phyloP scores from a whole-genome alignment of 2,329 filamentous ascomycete genomes.

The Beauveria varroae region DNA sequence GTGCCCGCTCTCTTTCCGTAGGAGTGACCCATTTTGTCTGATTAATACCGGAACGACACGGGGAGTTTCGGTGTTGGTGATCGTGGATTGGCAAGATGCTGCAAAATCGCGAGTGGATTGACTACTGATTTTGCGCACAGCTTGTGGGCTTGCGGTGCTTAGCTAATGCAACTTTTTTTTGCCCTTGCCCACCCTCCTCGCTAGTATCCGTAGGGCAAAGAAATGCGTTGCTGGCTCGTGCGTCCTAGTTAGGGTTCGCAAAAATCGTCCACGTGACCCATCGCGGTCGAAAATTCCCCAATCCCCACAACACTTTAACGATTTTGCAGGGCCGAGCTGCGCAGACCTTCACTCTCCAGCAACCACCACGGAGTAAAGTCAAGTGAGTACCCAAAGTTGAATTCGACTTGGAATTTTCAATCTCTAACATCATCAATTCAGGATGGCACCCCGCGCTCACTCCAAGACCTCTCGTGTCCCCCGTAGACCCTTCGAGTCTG shows the following conservation, averaged over 20 bases:
- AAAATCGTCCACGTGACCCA: constrained; percentile 21
- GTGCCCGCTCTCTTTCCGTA: constrained; percentile 82
- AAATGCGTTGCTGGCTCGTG: constrained; percentile 13
- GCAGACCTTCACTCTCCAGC: constrained; percentile 18
- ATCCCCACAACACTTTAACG: constrained; percentile 25
- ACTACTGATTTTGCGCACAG: constrained; percentile 31
- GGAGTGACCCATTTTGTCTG: constrained; percentile 74
- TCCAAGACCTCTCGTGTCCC: constrained; percentile 99
- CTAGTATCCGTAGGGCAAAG: constrained; percentile 25
- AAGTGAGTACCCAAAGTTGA: constrained; percentile 26
- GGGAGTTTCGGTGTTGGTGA: constrained; percentile 30
- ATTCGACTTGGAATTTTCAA: constrained; percentile 9
- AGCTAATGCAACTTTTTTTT: constrained; percentile 30
- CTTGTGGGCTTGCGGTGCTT: constrained; percentile 30
- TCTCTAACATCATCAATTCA: constrained; percentile 23
- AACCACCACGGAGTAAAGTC: constrained; percentile 30
- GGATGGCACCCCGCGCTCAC: constrained; percentile 57
- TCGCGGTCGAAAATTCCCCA: constrained; percentile 21
- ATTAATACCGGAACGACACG: constrained; percentile 31
- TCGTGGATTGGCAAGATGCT: constrained; percentile 30
- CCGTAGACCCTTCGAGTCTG: constrained; percentile 96
- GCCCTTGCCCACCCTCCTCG: constrained; percentile 4
- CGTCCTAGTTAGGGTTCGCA: constrained; percentile 26
- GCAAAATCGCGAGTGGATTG: constrained; percentile 24
- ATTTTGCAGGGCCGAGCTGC: constrained; percentile 17